Evolutionary conservation across 192 early-diverging fungal species (phyloP), one percentile per base, ranked within the genome.

Genomic region (Podila minutissima): DNA sequence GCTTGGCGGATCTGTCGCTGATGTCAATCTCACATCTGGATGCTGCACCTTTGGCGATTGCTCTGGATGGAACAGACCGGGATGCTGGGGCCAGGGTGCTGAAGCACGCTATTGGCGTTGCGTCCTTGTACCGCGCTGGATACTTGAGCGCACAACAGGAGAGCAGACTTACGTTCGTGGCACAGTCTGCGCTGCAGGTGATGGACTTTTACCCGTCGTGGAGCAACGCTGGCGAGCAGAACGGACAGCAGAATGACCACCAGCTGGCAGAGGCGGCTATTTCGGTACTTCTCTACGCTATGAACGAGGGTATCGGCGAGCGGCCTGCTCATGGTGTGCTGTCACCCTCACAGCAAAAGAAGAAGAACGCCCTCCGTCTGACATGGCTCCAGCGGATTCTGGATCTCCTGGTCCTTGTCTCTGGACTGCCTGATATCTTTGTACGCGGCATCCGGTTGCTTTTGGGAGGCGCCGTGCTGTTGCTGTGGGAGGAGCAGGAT

Each of bases 341-440:
- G 17, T 59, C 71, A 3, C 29, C 33, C 3, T 15, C 8, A 1
- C 65, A 66, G 32, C 66, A 57, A 22, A 65, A 51, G n/a, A 82
- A 38, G 19, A 59, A 55, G 24, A 71, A 75, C 59, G 50, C 37
- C 5, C 46, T 63, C 62, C 55, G 75, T 2, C 22, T 85, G 33
- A 66, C 75, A 46, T 87, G 87, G 86, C 46, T 90, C 0, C 69
- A 87, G 29, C 72, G 85, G 28, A 74, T 88, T 5, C 64, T 90
- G 41, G 86, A 90, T 72, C 64, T 86, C 5, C 53, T 90, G 26
- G 85, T 90, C n/a, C 71, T 90, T 9, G 28, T 83, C 28, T 74
- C 62, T 26, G 72, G 69, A 35, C 57, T 50, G 6, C 19, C 62
- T 17, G 24, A 53, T 13, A 53, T 67, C 31, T 79, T 78, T 59